Evolutionary conservation across 2,329 filamentous ascomycete species (phyloP).

Genomic region (Sporothrix globosa): DNA sequence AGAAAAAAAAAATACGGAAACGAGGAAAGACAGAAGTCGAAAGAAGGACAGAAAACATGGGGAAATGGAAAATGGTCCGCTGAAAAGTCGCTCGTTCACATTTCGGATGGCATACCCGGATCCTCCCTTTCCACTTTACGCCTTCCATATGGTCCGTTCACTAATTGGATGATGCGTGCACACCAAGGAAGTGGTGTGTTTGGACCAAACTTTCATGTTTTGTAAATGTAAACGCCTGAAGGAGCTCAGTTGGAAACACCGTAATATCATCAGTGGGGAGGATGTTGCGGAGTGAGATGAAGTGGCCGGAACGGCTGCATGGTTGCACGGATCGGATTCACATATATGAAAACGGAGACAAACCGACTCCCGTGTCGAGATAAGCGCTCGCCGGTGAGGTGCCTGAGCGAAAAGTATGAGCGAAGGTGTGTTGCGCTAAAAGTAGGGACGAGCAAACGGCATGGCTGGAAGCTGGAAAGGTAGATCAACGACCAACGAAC

Average conservation of each 20-base stretch:
- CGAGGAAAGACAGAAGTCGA: background rate
- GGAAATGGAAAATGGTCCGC: slow-evolving; percentile 4
- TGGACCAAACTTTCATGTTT: background rate
- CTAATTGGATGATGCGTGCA: background rate
- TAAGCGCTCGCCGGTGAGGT: background rate
- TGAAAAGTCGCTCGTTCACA: background rate
- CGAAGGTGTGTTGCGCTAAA: background rate
- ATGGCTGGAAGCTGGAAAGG: background rate
- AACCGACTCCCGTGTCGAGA: background rate
- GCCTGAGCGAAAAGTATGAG: background rate
- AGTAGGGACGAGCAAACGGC: slow-evolving; percentile 23
- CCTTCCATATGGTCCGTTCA: background rate
- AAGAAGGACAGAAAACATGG: slow-evolving; percentile 15
- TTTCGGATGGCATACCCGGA: slow-evolving; percentile 8
- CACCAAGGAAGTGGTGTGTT: background rate
- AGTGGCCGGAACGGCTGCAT: background rate
- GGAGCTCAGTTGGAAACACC: background rate
- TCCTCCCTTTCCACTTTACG: background rate
- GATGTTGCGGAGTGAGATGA: slow-evolving; percentile 6
- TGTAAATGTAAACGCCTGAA: background rate
- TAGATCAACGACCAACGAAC: slow-evolving; percentile 21
- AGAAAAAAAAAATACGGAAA: background rate
- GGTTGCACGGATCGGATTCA: background rate
- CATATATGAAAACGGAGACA: background rate
- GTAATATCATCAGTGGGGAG: too few species aligned